A percentile compares a stretch with the other conserved stretches of the same genome.
Evolutionary conservation across 2,329 filamentous ascomycete genomes (phyloP).

Genomic region (Fusarium fujikuroi): DNA sequence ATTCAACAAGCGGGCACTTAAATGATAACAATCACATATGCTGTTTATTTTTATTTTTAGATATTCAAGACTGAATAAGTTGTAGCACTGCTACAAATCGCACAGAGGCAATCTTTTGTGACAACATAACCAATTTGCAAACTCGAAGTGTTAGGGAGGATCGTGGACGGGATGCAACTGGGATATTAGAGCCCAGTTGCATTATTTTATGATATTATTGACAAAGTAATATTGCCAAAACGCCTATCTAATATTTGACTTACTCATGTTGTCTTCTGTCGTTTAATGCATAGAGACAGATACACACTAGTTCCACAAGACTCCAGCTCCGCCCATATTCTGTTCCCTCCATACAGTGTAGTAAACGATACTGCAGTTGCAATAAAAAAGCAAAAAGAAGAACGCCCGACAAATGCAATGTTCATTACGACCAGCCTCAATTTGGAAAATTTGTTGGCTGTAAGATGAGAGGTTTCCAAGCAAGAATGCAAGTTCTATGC

Average conservation of each 20-base stretch:
- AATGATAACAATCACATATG: conserved; percentile 17
- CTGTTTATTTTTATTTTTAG: background rate
- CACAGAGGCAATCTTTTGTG: background rate
- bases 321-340: conserved; percentile 20
- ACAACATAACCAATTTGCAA: background rate
- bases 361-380: conserved; percentile 11
- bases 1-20: conserved; percentile 31
- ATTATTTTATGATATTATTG: conserved; percentile 15
- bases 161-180: background rate
- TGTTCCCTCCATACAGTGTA: conserved; percentile 10
- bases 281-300: conserved; percentile 17
- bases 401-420: conserved; percentile 28
- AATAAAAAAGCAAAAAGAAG: conserved; percentile 10
- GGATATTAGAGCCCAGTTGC: background rate
- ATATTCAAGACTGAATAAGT: conserved; percentile 7
- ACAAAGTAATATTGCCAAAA: conserved; percentile 28
- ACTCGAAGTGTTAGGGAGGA: background rate
- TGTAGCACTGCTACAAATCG: background rate
- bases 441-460: background rate
- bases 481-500: conserved; percentile 27
- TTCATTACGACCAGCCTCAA: conserved; percentile 8
- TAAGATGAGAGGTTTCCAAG: background rate
- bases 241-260: conserved; percentile 33
- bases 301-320: conserved; percentile 14
- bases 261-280: background rate